These are phyloP conservation scores for Actinomortierella ambigua DNA, from an alignment of 371 early-diverging fungal genomes.

Conservation along the genomic window DNA sequence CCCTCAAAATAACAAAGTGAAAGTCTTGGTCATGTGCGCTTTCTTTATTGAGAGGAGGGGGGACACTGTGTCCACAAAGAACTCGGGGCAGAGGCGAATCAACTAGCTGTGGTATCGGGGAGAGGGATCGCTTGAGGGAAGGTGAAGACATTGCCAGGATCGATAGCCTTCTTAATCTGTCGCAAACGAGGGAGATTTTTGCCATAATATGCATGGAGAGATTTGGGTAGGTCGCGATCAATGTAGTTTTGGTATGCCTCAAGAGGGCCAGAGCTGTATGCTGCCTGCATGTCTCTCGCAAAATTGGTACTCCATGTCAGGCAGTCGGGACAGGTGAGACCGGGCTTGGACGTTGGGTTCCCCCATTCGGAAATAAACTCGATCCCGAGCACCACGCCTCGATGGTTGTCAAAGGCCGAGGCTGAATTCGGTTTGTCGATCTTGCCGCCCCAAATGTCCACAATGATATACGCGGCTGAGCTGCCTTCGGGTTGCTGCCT, in stretches of 20 bases:
- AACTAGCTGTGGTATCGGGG: too few species aligned
- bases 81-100: too few species aligned
- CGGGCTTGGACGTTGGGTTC: slow-evolving; percentile 20
- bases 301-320: slow-evolving; percentile 28
- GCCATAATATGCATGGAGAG: slow-evolving; percentile 45
- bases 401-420: slow-evolving; percentile 35
- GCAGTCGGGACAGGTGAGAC: slow-evolving; percentile 31
- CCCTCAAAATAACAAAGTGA: too few species aligned
- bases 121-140: slow-evolving; percentile 50
- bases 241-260: slow-evolving; percentile 49
- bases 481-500: slow-evolving; percentile 23
- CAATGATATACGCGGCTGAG: slow-evolving; percentile 30
- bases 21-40: too few species aligned
- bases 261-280: slow-evolving; percentile 5
- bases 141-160: slow-evolving; percentile 47
- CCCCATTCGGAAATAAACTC: slow-evolving; percentile 46
- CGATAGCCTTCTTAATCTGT: slow-evolving; percentile 40
- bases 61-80: too few species aligned
- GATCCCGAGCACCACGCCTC: slow-evolving; percentile 35
- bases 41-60: too few species aligned
- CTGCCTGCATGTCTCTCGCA: slow-evolving; percentile 27
- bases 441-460: slow-evolving; percentile 47
- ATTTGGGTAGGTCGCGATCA: slow-evolving; percentile 35
- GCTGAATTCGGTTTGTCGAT: slow-evolving; percentile 13
- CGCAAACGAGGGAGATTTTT: slow-evolving; percentile 27